A percentile compares a stretch with the other conserved stretches of the same genome.
phyloP scores from a whole-genome alignment of 768 basidiomycete genomes.

The Pisolithus orientalis region DNA sequence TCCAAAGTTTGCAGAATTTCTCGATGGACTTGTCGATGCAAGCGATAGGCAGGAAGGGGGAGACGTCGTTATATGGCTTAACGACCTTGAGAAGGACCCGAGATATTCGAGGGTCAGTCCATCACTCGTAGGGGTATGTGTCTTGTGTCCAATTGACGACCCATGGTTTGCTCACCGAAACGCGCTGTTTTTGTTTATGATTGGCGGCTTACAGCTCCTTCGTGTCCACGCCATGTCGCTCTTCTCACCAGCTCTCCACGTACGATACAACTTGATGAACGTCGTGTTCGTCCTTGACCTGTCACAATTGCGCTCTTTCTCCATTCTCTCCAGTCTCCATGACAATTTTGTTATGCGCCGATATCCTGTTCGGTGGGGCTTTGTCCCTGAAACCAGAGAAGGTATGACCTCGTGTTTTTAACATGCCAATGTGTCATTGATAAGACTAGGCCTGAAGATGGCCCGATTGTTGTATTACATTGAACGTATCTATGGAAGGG shows the following conservation, averaged over 20 bases:
- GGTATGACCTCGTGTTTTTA: slow-evolving; percentile 14
- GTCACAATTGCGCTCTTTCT: slow-evolving; percentile 50
- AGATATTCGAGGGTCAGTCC: slow-evolving; percentile 50
- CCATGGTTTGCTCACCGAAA: background rate
- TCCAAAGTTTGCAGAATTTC: slow-evolving; percentile 19
- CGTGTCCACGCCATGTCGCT: slow-evolving; percentile 39
- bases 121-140: slow-evolving; percentile 43
- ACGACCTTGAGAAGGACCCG: slow-evolving; percentile 81
- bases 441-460: slow-evolving; percentile 51
- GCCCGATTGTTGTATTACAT: slow-evolving; percentile 68
- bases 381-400: slow-evolving; percentile 63
- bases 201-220: slow-evolving; percentile 17
- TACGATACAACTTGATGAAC: slow-evolving; percentile 80
- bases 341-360: slow-evolving; percentile 64
- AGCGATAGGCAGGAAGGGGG: slow-evolving; percentile 82
- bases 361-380: slow-evolving; percentile 78
- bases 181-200: slow-evolving; percentile 1
- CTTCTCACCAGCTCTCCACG: slow-evolving; percentile 68
- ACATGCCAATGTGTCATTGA: slow-evolving; percentile 1
- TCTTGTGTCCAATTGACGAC: background rate
- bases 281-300: slow-evolving; percentile 78
- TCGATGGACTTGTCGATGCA: slow-evolving; percentile 82
- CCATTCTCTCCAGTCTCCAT: slow-evolving; percentile 60
- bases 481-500: slow-evolving; percentile 54
- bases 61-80: slow-evolving; percentile 76